These are phyloP conservation scores for Talaromyces sp. DNA, from an alignment of 2,329 filamentous ascomycete species.

Conservation along the genomic window DNA sequence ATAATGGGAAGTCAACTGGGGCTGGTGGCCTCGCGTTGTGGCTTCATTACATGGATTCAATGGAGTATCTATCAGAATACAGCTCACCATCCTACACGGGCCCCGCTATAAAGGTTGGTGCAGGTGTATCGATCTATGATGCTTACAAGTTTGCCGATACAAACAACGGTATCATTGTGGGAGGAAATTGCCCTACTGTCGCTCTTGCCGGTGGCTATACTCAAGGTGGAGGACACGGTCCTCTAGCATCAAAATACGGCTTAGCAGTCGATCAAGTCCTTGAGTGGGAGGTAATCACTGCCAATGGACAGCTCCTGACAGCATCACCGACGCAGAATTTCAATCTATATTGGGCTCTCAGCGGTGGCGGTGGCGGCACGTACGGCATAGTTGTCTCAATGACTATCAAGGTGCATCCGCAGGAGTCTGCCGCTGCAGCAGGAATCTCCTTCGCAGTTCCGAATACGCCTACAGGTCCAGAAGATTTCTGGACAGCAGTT, in stretches of 20 bases:
- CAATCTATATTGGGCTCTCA: conserved; percentile 61
- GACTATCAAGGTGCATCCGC: conserved; percentile 49
- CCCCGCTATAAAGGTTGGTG: not conserved
- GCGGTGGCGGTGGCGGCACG: conserved; percentile 56
- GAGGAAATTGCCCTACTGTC: not conserved
- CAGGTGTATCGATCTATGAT: not conserved
- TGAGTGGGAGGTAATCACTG: conserved; percentile 53
- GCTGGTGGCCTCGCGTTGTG: not conserved
- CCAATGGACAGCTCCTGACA: conserved; percentile 44
- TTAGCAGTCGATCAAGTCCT: not conserved
- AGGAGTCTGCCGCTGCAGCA: conserved; percentile 32
- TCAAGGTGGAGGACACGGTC: not conserved
- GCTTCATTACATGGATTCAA: not conserved
- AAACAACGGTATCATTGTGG: not conserved
- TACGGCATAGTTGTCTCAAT: conserved; percentile 55
- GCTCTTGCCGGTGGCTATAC: not conserved
- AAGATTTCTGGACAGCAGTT: not conserved
- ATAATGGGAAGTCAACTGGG: not conserved
- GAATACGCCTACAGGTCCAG: not conserved
- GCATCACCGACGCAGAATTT: conserved; percentile 46
- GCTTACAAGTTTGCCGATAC: not conserved
- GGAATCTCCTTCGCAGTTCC: not conserved
- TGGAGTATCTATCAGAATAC: conserved; percentile 20
- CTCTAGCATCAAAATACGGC: not conserved
- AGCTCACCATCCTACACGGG: conserved; percentile 25